phyloP scores from a whole-genome alignment of 495 filamentous ascomycete genomes.

The Wilcoxina mikolae region DNA sequence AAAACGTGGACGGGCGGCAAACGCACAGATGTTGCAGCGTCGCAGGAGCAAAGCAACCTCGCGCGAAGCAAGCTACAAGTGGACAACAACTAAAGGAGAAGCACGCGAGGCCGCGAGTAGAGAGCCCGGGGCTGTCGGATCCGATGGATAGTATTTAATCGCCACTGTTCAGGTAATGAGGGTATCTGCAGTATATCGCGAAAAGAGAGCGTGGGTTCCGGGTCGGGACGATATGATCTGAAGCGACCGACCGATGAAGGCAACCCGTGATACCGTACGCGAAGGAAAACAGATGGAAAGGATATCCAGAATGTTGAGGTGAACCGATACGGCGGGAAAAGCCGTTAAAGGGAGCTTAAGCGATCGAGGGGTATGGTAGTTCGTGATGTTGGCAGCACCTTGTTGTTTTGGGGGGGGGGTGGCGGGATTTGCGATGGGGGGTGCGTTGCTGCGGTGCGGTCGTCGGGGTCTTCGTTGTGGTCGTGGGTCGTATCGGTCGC shows the following conservation, averaged over 20 bases:
- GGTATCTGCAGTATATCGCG: background rate
- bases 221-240: slow-evolving; percentile 2
- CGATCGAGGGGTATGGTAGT: background rate
- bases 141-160: background rate
- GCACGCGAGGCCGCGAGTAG: background rate
- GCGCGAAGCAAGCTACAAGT: slow-evolving; percentile 3
- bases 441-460: slow-evolving; percentile 5
- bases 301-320: background rate
- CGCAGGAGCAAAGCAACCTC: slow-evolving; percentile 3
- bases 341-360: background rate
- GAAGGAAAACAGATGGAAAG: slow-evolving; percentile 3
- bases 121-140: background rate
- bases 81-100: background rate
- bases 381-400: background rate
- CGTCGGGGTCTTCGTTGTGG: slow-evolving; percentile 5
- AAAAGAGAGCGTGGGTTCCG: background rate
- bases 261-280: background rate
- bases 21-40: slow-evolving; percentile 2
- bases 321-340: background rate
- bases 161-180: background rate
- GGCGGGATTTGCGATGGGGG: slow-evolving; percentile 4
- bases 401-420: slow-evolving; percentile 4
- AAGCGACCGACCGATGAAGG: slow-evolving; percentile 8
- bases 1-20: slow-evolving; percentile 7
- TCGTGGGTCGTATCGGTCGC: slow-evolving; percentile 2